phyloP scores from a whole-genome alignment of 805 yeast species.

The Kregervanrija fluxuum region DNA sequence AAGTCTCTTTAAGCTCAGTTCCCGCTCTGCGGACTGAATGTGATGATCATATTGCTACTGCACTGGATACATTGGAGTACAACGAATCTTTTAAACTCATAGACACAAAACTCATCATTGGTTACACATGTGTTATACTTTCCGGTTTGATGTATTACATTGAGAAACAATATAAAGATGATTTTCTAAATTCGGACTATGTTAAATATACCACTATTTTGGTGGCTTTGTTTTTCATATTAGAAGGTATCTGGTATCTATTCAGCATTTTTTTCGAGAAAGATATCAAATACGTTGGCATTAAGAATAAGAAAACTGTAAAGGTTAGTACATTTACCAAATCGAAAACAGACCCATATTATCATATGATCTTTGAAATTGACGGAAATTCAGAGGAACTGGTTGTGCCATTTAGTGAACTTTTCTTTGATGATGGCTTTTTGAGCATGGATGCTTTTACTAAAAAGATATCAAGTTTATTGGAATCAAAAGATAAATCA shows the following conservation, averaged over 20 bases:
- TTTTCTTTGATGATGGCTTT: conserved; percentile 42
- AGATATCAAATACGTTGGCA: conserved; percentile 41
- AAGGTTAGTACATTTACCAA: conserved; percentile 30
- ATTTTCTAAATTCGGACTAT: conserved; percentile 33
- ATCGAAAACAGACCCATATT: conserved; percentile 38
- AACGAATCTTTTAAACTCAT: conserved; percentile 37
- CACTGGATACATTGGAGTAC: conserved; percentile 38
- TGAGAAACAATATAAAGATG: conserved; percentile 39
- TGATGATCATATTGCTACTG: conserved; percentile 40
- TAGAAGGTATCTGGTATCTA: conserved; percentile 30
- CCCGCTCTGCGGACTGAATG: conserved; percentile 39
- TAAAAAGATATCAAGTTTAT: conserved; percentile 17
- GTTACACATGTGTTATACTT: conserved; percentile 37
- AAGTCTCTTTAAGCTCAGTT: conserved; percentile 34
- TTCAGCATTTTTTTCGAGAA: conserved; percentile 32
- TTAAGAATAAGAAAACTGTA: conserved; percentile 29
- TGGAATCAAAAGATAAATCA: conserved; percentile 16
- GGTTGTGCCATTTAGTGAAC: conserved; percentile 29
- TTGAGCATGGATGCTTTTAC: conserved; percentile 31
- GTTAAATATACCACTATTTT: conserved; percentile 29
- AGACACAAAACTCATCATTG: conserved; percentile 44
- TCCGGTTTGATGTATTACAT: conserved; percentile 40
- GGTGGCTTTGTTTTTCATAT: conserved; percentile 31
- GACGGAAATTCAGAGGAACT: conserved; percentile 18
- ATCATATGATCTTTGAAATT: conserved; percentile 29